These are phyloP conservation scores for Exophiala oligosperma DNA, from an alignment of 2,329 filamentous ascomycete species.

Conservation along the genomic window DNA sequence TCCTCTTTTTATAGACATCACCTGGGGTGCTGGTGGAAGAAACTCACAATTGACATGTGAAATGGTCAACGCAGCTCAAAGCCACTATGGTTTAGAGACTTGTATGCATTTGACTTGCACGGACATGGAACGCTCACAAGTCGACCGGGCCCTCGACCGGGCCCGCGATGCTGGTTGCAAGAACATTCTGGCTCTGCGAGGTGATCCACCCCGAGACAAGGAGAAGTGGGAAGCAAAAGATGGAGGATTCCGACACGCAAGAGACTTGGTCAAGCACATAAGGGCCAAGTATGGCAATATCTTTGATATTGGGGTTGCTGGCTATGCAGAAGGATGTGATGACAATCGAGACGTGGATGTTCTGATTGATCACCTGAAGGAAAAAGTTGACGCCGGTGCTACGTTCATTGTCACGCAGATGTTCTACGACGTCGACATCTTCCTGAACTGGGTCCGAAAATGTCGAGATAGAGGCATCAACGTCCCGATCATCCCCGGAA, in stretches of 20 bases:
- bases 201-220: constrained; percentile 89
- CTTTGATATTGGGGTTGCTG: constrained; percentile 96
- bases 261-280: constrained; percentile 85
- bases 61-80: constrained; percentile 95
- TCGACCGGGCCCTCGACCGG: constrained; percentile 81
- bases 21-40: constrained; percentile 93
- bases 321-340: constrained; percentile 93
- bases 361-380: constrained; percentile 88
- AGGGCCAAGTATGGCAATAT: constrained; percentile 77
- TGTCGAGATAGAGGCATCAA: constrained; percentile 82
- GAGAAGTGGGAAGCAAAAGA: constrained; percentile 91
- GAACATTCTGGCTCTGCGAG: constrained; percentile 91
- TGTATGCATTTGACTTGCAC: constrained; percentile 99
- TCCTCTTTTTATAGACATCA: constrained; percentile 96
- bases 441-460: constrained; percentile 84
- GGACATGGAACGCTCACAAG: constrained; percentile 91
- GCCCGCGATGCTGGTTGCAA: constrained; percentile 96
- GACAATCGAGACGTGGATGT: constrained; percentile 85
- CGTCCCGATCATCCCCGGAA: constrained; percentile 80
- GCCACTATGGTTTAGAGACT: constrained; percentile 92
- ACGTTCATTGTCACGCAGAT: constrained; percentile 97
- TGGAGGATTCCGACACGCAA: constrained; percentile 86
- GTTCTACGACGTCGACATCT: constrained; percentile 98
- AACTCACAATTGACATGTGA: constrained; percentile 91
- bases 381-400: constrained; percentile 93